These are phyloP conservation scores for Pestalotiopsis sp. DNA, from an alignment of 2,329 filamentous ascomycete species.

Conservation along the genomic window DNA sequence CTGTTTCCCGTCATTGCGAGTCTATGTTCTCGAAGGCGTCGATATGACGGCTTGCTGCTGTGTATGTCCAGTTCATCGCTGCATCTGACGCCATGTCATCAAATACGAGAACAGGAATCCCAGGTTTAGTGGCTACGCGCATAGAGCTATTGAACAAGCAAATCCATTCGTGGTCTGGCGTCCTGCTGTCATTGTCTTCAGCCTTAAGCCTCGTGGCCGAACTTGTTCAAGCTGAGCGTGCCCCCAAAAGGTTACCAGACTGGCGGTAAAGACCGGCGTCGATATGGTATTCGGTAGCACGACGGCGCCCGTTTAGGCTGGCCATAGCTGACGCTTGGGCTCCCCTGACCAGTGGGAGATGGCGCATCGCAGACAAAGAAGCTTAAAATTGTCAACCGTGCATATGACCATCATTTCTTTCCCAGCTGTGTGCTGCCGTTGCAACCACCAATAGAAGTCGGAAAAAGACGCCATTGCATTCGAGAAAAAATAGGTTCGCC, in stretches of 20 bases:
- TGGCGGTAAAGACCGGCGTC: neutral
- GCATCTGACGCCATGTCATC: neutral
- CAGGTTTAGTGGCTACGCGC: neutral
- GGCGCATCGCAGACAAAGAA: neutral
- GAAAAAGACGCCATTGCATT: neutral
- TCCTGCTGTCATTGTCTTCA: neutral
- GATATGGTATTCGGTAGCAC: neutral
- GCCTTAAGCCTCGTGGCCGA: neutral
- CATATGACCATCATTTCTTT: slow-evolving; percentile 2
- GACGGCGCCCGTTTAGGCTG: neutral
- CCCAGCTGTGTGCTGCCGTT: neutral
- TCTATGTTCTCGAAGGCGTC: neutral
- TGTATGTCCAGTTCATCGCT: neutral
- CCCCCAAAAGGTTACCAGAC: neutral
- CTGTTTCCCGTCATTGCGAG: neutral
- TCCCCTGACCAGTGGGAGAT: neutral
- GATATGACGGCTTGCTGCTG: neutral
- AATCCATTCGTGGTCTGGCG: neutral
- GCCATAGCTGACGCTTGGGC: neutral
- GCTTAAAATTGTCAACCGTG: slow-evolving; percentile 1
- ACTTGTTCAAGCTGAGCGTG: neutral
- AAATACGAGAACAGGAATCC: neutral
- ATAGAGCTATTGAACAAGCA: neutral
- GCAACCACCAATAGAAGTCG: slow-evolving; percentile 1
- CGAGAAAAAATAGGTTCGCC: neutral